Evolutionary conservation across 2,329 filamentous ascomycete species (phyloP).

Genomic region (Rutstroemia sydowiana): DNA sequence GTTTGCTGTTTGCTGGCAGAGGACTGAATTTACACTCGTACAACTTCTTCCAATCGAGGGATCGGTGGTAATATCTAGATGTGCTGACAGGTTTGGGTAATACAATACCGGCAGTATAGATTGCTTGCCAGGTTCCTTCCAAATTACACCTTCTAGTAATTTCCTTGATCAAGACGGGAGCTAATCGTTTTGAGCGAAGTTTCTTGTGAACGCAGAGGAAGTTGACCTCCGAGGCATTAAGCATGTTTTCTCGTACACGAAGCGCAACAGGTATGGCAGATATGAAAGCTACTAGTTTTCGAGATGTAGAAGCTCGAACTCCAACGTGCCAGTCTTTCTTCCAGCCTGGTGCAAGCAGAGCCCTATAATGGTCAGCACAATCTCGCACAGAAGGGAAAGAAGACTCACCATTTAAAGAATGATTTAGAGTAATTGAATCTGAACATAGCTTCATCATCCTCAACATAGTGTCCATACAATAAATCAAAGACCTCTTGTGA

Average conservation of each 20-base stretch:
- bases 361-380: slow-evolving; percentile 47
- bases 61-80: slow-evolving; percentile 90
- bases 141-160: slow-evolving; percentile 89
- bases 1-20: slow-evolving; percentile 75
- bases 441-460: slow-evolving; percentile 95
- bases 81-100: slow-evolving; percentile 88
- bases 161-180: slow-evolving; percentile 94
- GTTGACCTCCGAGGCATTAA: slow-evolving; percentile 89
- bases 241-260: slow-evolving; percentile 65
- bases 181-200: slow-evolving; percentile 82
- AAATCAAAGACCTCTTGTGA: slow-evolving; percentile 88
- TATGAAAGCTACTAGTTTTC: slow-evolving; percentile 90
- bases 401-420: slow-evolving; percentile 75
- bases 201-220: slow-evolving; percentile 99
- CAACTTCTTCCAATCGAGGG: slow-evolving; percentile 92
- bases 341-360: slow-evolving; percentile 91
- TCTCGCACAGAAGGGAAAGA: neutral
- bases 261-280: slow-evolving; percentile 84
- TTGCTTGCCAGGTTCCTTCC: slow-evolving; percentile 82
- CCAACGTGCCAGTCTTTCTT: slow-evolving; percentile 91
- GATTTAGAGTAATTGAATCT: slow-evolving; percentile 90
- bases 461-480: slow-evolving; percentile 89
- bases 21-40: slow-evolving; percentile 93
- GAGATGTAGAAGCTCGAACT: slow-evolving; percentile 74
- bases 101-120: slow-evolving; percentile 90